Evolutionary conservation across 2,329 filamentous ascomycete genomes (phyloP), one percentile per base, ranked within the genome.

Genomic region (Fusarium sp.): DNA sequence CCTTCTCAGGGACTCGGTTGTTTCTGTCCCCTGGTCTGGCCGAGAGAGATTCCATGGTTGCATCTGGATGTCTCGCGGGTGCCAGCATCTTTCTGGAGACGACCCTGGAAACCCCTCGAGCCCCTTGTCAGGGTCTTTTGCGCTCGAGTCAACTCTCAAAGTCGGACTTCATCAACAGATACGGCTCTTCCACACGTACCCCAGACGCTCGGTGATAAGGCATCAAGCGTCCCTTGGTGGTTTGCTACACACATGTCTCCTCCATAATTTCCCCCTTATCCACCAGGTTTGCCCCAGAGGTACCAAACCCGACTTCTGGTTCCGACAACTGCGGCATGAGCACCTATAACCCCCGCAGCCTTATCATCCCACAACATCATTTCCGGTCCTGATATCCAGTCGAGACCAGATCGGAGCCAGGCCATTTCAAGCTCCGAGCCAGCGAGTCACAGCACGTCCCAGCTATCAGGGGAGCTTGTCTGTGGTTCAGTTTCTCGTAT

Each of bases 181-280:
- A 27, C 46, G 29, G 33, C 49, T 38, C 34, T 59, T 38, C 34
- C 36, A 34, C 33, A 67, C 50, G 61, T 49, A 38, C 49, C 65
- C 54, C 29, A 40, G 50, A 25, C 42, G 36, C 18, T 61, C 46
- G 36, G 63, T 59, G 71, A 73, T 73, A 74, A 74, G 55, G 71
- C 49, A 55, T 50, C 44, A 49, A 56, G 51, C 50, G 31, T 57
- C 58, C 20, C 42, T 49, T 49, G 42, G 23, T 49, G 34, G 55
- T 58, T 49, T 54, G 31, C 56, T 59, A 46, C 50, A 51, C 14
- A 25, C 42, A 25, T 25, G 49, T 55, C 65, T 54, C 68, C 64
- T 68, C 58, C 63, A 62, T 71, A 65, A 71, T 73, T 68, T 73
- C 69, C 58, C 64, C 57, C 49, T 59, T 55, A 69, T 56, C 72